Conservation (phyloP, 2,329 filamentous ascomycete species). For the Podosphaera fusca region DNA sequence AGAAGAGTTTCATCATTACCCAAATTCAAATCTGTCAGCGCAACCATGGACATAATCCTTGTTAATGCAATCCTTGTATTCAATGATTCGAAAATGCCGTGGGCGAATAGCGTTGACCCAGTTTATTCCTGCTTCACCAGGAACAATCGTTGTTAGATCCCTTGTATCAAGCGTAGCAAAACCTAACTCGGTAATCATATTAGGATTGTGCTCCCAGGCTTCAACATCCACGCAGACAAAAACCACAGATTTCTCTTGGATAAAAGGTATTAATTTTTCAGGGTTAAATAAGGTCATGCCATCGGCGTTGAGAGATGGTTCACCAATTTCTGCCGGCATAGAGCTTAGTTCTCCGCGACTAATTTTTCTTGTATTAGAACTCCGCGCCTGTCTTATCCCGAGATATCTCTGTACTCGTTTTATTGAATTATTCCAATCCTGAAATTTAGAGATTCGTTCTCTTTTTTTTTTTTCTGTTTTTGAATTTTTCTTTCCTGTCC, state of each 20-base stretch:
- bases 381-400: constrained; percentile 29
- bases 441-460: constrained; percentile 25
- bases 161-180: constrained; percentile 57
- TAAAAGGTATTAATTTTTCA: constrained; percentile 21
- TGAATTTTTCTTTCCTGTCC: constrained; percentile 21
- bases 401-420: constrained; percentile 47
- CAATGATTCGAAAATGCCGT: constrained; percentile 55
- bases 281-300: constrained; percentile 18
- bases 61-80: constrained; percentile 46
- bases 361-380: not conserved
- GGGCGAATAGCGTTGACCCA: constrained; percentile 47
- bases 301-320: not conserved
- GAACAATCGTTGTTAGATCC: constrained; percentile 27
- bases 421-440: constrained; percentile 29
- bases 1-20: constrained; percentile 22
- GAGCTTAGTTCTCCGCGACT: constrained; percentile 4
- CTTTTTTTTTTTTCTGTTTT: constrained; percentile 24
- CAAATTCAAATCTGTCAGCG: constrained; percentile 54
- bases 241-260: constrained; percentile 31
- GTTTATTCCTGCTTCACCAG: constrained; percentile 34
- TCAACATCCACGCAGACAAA: constrained; percentile 71
- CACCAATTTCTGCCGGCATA: not conserved
- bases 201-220: constrained; percentile 44
- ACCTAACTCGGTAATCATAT: constrained; percentile 63
- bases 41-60: constrained; percentile 44